Evolutionary conservation across 2,329 filamentous ascomycete genomes (phyloP), one percentile per base, ranked within the genome.

Genomic region (Phialocephala subalpina): DNA sequence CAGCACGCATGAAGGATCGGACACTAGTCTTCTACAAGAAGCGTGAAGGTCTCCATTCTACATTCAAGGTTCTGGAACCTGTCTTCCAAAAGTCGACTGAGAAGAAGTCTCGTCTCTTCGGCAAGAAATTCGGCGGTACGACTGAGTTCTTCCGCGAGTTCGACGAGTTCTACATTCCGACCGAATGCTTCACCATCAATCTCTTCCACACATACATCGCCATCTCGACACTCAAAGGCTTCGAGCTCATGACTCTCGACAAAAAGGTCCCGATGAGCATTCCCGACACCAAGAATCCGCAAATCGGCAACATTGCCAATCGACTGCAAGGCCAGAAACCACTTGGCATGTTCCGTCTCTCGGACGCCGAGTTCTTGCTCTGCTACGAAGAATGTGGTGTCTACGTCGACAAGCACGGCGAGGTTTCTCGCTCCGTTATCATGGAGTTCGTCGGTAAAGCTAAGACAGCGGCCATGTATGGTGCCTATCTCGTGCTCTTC

Each of bases 361-460:
- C 92, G 70, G 92, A 97, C 66, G 91, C 92, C 64, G 96, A 97
- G 78, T 99, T 98, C 80, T 83, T 99, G 29, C 88, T 97, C 58
- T 93, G 92, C 42, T 99, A 98, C 78, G 92, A 97, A 79, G 94
- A 97, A 78, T 98, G 95, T 73, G 96, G 94, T 20, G 94, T 99
- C 9, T 99, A 98, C 75, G 92, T 98, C 76, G 97, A 99, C 82
- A 97, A 98, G 80, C 94, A 98, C 78, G 96, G 96, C 71, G 96
- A 99, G 68, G 93, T 99, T 33, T 95, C 90, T 45, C 91, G 97
- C 55, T 93, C 91, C 33, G 93, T 98, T 65, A 94, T 98, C 75
- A 97, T 99, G 94, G 94, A 98, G 77, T 99, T 98, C 78, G 96
- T 97, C n/a, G 96, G 96, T 71, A 95, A 87, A 78, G 96, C 96